Base-by-base conservation (phyloP, 768 basidiomycete species). In the Boletus subparvulus region DNA sequence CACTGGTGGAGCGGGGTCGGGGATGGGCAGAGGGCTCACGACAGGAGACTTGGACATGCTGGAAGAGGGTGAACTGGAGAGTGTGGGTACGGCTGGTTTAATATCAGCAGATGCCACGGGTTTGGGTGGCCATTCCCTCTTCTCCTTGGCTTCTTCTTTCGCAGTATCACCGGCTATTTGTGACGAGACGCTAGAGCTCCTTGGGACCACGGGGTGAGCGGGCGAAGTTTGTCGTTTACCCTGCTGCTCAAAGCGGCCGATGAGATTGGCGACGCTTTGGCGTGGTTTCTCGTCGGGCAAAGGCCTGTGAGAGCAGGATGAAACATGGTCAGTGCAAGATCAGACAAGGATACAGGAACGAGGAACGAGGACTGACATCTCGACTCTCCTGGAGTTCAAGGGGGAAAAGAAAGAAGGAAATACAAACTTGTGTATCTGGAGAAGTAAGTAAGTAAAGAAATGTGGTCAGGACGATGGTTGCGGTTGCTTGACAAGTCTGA, bases 241-340 rank as follows among this genome's bases (percentile, higher is more conserved):
- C 74, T 90, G 86, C 64, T 83, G 88, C 72, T 94, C 92, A 63
- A 94, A 94, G 56, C 88, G 83, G 50, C 92, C 92, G 66, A 94
- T 94, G 74, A 94, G 86, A 69, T 92, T 94, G 61, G 92, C 92
- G 47, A 94, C 92, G 65, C 87, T 90, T 69, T 83, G 83, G 57
- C 92, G 87, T 47, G 91, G 90, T 68, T 88, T 83, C 75, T 94
- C 92, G 79, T 93, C 91, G 73, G 92, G 90, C 60, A 92, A 75
- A 53, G 88, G 87, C 91, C 90, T 92, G 67, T 60, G 62, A 60
- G 58, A 51, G 62, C 45, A 47, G 17, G 35, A 52, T 26, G 41
- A 41, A 16, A 28, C 40, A 37, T 12, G 8, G 55, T 72, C 42
- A 65, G 61, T 47, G 33, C 39, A 52, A 55, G 47, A 62, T 59